Conservation (phyloP, 2,329 filamentous ascomycete genomes). For the Escovopsis sp. region DNA sequence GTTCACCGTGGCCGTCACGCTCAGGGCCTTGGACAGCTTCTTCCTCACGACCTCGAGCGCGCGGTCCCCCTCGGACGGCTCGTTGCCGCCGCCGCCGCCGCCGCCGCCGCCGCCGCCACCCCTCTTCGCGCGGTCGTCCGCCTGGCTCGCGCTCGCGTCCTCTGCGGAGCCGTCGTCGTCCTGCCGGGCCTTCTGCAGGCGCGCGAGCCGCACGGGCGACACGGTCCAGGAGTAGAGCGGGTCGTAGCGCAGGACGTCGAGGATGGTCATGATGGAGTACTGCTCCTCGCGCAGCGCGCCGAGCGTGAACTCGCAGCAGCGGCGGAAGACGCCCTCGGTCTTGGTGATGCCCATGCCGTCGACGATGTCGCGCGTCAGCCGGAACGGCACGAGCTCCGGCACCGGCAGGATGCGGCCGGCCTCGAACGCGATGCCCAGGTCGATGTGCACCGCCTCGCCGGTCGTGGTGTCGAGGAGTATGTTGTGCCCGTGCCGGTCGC, state of each 20-base stretch:
- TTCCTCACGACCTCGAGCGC: conserved; percentile 88
- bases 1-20: conserved; percentile 88
- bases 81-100: conserved; percentile 27
- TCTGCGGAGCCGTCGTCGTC: conserved; percentile 31
- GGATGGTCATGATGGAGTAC: conserved; percentile 95
- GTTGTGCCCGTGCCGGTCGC: conserved; percentile 92
- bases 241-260: conserved; percentile 96
- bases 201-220: conserved; percentile 51
- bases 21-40: conserved; percentile 88
- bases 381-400: conserved; percentile 90
- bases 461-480: conserved; percentile 82
- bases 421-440: conserved; percentile 93
- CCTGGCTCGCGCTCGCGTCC: conserved; percentile 23
- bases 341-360: conserved; percentile 95
- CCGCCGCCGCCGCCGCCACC: conserved; percentile 31
- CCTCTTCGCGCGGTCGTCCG: conserved; percentile 27
- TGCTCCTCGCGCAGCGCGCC: conserved; percentile 90
- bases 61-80: conserved; percentile 66
- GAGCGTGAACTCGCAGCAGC: conserved; percentile 97
- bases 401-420: conserved; percentile 89
- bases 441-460: conserved; percentile 92
- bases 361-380: conserved; percentile 83
- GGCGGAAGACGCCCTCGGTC: conserved; percentile 88
- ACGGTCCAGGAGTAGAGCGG: conserved; percentile 93
- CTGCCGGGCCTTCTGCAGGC: conserved; percentile 47